These are phyloP conservation scores for Arabidopsis hybrid DNA, from an alignment of 441 rosid genomes.

Conservation along the genomic window DNA sequence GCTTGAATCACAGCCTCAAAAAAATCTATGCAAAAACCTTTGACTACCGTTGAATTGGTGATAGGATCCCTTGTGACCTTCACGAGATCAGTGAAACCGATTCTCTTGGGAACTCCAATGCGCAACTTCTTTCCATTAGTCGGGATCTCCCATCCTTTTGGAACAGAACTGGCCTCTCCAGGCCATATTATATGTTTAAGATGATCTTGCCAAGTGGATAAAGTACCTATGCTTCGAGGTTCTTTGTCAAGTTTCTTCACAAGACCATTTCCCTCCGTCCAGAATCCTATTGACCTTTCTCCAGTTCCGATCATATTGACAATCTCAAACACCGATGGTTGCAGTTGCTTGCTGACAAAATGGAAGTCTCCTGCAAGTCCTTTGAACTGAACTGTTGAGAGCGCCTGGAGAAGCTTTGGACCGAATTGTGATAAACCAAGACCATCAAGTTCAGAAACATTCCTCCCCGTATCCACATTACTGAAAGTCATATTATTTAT, in stretches of 20 bases:
- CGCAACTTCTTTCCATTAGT: slow-evolving; percentile 51
- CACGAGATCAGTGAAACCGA: slow-evolving; percentile 51
- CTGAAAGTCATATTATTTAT: slow-evolving; percentile 29
- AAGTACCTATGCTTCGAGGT: slow-evolving; percentile 18
- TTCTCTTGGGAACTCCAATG: slow-evolving; percentile 57
- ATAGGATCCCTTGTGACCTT: slow-evolving; percentile 43
- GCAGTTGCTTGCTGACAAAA: slow-evolving; percentile 50
- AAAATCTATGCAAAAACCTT: slow-evolving; percentile 61
- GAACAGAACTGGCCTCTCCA: slow-evolving; percentile 51
- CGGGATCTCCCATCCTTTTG: slow-evolving; percentile 70
- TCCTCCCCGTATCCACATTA: slow-evolving; percentile 13
- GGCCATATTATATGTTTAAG: slow-evolving; percentile 62
- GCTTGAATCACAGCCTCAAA: slow-evolving; percentile 51
- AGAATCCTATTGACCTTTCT: slow-evolving; percentile 56
- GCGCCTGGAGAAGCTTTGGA: slow-evolving; percentile 39
- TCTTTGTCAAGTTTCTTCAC: slow-evolving; percentile 33
- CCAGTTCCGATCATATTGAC: slow-evolving; percentile 53
- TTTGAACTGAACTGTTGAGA: slow-evolving; percentile 43
- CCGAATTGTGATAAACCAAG: slow-evolving; percentile 59
- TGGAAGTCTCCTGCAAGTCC: slow-evolving; percentile 61
- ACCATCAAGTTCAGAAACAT: slow-evolving; percentile 49
- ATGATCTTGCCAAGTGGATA: slow-evolving; percentile 31
- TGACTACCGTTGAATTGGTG: slow-evolving; percentile 14
- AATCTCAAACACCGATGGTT: slow-evolving; percentile 47
- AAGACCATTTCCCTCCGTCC: slow-evolving; percentile 54